Conservation (phyloP, 2,329 filamentous ascomycete species). For the Beauveria medogensis region DNA sequence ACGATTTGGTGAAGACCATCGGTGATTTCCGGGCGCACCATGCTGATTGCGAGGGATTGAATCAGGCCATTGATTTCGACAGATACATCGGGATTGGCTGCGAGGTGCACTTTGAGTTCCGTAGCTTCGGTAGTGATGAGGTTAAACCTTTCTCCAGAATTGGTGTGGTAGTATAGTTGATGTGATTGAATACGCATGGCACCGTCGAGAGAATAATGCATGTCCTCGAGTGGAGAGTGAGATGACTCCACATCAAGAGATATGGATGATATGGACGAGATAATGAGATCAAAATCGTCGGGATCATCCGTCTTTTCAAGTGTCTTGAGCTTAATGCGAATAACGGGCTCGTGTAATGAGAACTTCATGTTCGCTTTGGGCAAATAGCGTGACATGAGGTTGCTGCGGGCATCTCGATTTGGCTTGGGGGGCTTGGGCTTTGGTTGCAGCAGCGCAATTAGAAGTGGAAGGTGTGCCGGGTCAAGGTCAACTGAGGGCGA, state of each 20-base stretch:
- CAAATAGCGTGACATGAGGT: constrained; percentile 78
- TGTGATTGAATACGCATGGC: constrained; percentile 79
- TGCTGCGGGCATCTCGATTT: constrained; percentile 45
- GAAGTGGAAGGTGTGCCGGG: constrained; percentile 79
- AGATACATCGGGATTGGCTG: constrained; percentile 75
- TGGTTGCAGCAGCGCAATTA: constrained; percentile 66
- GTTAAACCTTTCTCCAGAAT: constrained; percentile 73
- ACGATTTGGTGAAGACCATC: constrained; percentile 89
- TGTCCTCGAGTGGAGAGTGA: constrained; percentile 75
- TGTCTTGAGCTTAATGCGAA: constrained; percentile 80
- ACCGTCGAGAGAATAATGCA: constrained; percentile 80
- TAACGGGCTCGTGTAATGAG: constrained; percentile 90
- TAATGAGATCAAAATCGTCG: constrained; percentile 89
- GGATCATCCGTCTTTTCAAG: constrained; percentile 55
- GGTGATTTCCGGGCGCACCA: constrained; percentile 87
- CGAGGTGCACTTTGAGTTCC: constrained; percentile 78
- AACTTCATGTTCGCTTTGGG: constrained; percentile 94
- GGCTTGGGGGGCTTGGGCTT: constrained; percentile 29
- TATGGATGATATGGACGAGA: constrained; percentile 88
- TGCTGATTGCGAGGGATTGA: constrained; percentile 79
- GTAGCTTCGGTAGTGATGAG: constrained; percentile 80
- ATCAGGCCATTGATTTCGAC: constrained; percentile 73
- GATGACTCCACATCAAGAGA: constrained; percentile 91
- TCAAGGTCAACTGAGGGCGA: constrained; percentile 92
- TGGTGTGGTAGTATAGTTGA: constrained; percentile 89